These are phyloP conservation scores for Sistotremastrum niveocremeum DNA, from an alignment of 768 basidiomycete species.

Conservation along the genomic window DNA sequence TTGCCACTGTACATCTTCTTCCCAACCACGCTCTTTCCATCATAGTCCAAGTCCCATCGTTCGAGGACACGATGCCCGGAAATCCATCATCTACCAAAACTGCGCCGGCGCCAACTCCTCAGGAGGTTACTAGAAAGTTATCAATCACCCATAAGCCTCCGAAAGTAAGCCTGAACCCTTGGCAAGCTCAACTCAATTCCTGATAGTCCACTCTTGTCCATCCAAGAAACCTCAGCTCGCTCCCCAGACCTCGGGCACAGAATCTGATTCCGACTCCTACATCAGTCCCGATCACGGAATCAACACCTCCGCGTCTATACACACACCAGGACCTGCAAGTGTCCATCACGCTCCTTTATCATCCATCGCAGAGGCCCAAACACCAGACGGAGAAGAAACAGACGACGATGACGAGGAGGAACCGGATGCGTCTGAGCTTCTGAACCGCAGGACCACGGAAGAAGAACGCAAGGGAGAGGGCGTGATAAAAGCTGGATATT, in stretches of 20 bases:
- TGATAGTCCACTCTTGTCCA: constrained; percentile 4
- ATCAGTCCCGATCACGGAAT: constrained; percentile 27
- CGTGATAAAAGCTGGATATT: constrained; percentile 82
- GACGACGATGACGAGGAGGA: constrained; percentile 53
- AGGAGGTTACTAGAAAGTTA: constrained; percentile 78
- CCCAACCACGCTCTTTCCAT: constrained; percentile 1
- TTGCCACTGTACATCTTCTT: background rate
- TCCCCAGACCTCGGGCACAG: constrained; percentile 50
- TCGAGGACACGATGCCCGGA: constrained; percentile 13
- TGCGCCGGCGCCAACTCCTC: constrained; percentile 63
- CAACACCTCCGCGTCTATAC: background rate
- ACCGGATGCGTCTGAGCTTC: constrained; percentile 52
- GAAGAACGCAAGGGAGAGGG: constrained; percentile 39
- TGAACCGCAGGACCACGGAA: constrained; percentile 32
- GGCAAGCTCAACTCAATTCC: constrained; percentile 31
- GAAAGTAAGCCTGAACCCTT: constrained; percentile 10
- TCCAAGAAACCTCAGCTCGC: constrained; percentile 1
- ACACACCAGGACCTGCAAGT: constrained; percentile 11
- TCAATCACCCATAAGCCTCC: constrained; percentile 43
- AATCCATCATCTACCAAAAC: constrained; percentile 9
- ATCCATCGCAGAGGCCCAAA: constrained; percentile 65
- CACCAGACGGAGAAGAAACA: constrained; percentile 53
- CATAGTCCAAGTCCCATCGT: background rate
- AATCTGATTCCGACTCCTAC: constrained; percentile 78
- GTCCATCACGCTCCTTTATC: constrained; percentile 41